These are phyloP conservation scores for Mycena venus DNA, from an alignment of 768 basidiomycete species.

Conservation along the genomic window DNA sequence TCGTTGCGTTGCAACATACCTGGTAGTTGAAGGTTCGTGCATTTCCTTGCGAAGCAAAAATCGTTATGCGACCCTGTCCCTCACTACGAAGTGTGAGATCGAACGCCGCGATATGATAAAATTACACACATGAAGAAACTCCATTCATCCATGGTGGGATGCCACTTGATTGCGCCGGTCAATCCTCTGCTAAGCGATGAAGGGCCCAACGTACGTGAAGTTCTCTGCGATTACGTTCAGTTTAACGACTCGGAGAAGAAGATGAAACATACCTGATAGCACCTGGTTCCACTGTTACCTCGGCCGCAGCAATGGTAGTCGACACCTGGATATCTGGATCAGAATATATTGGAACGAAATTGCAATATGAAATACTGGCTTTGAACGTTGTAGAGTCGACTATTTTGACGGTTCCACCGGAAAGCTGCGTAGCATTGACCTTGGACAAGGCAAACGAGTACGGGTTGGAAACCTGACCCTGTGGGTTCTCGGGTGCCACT, in stretches of 20 bases:
- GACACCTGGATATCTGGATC: conserved; percentile 46
- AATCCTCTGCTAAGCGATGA: not conserved
- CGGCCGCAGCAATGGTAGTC: conserved; percentile 67
- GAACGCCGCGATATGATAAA: conserved; percentile 8
- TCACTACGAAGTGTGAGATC: conserved; percentile 50
- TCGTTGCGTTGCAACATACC: conserved; percentile 40
- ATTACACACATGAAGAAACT: conserved; percentile 62
- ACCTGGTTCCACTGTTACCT: conserved; percentile 70
- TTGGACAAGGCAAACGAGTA: conserved; percentile 64
- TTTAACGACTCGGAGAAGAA: not conserved
- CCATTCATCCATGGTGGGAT: conserved; percentile 79
- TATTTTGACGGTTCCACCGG: conserved; percentile 65
- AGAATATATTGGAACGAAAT: not conserved
- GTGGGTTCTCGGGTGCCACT: conserved; percentile 53
- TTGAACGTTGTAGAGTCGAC: conserved; percentile 67
- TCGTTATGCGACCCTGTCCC: conserved; percentile 66
- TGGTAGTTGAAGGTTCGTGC: conserved; percentile 73
- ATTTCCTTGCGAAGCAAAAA: conserved; percentile 67
- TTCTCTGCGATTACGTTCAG: conserved; percentile 52
- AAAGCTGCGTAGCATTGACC: conserved; percentile 55
- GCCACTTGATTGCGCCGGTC: conserved; percentile 63
- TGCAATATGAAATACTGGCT: not conserved
- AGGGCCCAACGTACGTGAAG: conserved; percentile 59
- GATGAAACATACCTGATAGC: conserved; percentile 57
- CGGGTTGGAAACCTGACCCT: conserved; percentile 59